Percentiles rank a stretch among this genome's conserved stretches.
These are phyloP conservation scores for Aspergillus sojae DNA, from an alignment of 2,329 filamentous ascomycete species.

Conservation along the genomic window DNA sequence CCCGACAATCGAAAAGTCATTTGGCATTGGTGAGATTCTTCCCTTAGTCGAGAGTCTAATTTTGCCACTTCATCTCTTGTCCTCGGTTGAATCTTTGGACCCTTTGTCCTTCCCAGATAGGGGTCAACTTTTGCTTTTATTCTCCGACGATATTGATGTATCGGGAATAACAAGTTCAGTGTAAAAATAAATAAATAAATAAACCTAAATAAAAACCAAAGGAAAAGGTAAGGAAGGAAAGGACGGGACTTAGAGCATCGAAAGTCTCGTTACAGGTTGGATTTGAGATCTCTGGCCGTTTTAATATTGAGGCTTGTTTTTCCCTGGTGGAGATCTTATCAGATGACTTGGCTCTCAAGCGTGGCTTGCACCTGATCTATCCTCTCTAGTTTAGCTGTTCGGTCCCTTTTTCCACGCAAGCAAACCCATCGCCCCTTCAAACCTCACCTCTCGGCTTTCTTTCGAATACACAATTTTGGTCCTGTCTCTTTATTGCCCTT, in stretches of 20 bases:
- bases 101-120: no score
- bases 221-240: neutral
- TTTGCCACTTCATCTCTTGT: neutral
- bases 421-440: neutral
- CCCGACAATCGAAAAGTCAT: neutral
- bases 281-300: neutral
- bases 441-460: neutral
- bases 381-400: neutral
- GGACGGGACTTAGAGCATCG: neutral
- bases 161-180: neutral
- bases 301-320: slow-evolving; percentile 2
- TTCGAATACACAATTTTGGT: slow-evolving; percentile 2
- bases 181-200: no score
- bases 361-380: neutral
- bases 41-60: neutral
- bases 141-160: neutral
- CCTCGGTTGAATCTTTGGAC: neutral
- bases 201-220: neutral
- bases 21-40: neutral
- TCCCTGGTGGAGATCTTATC: slow-evolving; percentile 3
- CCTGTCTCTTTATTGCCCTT: neutral
- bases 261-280: neutral
- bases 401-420: neutral
- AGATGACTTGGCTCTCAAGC: slow-evolving; percentile 4
- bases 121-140: neutral